Evolutionary conservation across 2,329 filamentous ascomycete species (phyloP).

Genomic region (Colletotrichum camelliae): DNA sequence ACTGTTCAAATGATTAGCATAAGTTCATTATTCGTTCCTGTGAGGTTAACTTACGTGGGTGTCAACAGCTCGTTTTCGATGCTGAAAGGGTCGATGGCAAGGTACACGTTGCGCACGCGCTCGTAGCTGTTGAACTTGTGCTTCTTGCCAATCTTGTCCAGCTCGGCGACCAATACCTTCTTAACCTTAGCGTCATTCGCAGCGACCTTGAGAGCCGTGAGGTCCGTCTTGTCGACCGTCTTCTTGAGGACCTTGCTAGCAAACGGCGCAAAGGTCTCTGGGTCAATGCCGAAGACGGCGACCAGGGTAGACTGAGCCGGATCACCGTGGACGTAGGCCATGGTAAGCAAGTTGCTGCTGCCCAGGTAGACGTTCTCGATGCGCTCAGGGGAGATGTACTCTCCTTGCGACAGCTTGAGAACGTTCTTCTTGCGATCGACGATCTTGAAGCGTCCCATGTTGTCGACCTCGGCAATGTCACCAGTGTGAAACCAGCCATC

Average conservation of each 20-base stretch:
- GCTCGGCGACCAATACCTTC: conserved; percentile 76
- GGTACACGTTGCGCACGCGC: conserved; percentile 73
- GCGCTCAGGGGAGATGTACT: conserved; percentile 96
- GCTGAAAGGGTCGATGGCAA: conserved; percentile 88
- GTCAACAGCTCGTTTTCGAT: conserved; percentile 92
- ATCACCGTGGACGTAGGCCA: conserved; percentile 92
- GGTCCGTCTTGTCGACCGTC: conserved; percentile 67
- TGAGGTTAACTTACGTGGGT: conserved; percentile 72
- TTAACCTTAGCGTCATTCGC: conserved; percentile 73
- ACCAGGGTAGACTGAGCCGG: conserved; percentile 82
- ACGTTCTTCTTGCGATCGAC: conserved; percentile 99
- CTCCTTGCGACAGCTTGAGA: conserved; percentile 96
- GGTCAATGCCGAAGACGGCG: conserved; percentile 86
- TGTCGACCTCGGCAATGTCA: conserved; percentile 87
- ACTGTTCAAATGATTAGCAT: conserved; percentile 39
- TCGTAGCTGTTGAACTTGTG: conserved; percentile 94
- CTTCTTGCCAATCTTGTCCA: conserved; percentile 79
- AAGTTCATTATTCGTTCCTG: neutral
- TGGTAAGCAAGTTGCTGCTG: conserved; percentile 77
- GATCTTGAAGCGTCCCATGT: conserved; percentile 85
- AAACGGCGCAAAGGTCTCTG: conserved; percentile 81
- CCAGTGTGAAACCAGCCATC: conserved; percentile 98
- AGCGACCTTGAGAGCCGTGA: conserved; percentile 70
- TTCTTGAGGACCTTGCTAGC: conserved; percentile 78
- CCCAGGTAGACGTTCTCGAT: conserved; percentile 95